Evolutionary conservation across 768 basidiomycete species (phyloP), one percentile per base, ranked within the genome.

Genomic region (Auricularia cornea): DNA sequence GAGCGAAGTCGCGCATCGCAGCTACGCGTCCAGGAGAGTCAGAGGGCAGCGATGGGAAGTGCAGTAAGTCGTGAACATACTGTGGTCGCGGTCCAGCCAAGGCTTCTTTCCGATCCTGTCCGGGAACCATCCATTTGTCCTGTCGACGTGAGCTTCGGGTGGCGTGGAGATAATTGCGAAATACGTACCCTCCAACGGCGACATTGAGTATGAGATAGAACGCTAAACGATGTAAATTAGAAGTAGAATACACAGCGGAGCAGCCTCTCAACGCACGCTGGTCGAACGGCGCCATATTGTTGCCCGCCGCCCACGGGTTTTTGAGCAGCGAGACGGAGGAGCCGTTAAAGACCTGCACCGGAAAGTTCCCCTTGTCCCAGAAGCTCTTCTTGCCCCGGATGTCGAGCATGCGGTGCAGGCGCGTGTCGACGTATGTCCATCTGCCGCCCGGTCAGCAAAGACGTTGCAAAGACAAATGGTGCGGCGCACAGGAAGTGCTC

Each of bases 321-420:
- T 59, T 30, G 28, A 67, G 64, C 44, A 41, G 11, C 12, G 30
- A 26, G 20, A 40, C 69, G 29, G 26, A 31, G 18, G 63, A 40
- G 44, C 48, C 66, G 66, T 78, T 82, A 76, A 62, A 81, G 60
- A 30, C 79, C 70, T 44, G 83, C 74, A 60, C 71, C 62, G 92
- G 92, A 74, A 92, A 95, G 41, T 88, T 74, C 18, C 84, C 90
- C 40, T 85, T 79, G 38, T 84, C 66, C 79, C 90, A 95, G 80
- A 94, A 92, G 3, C 90, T 85, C 67, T 85, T 76, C 73, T 87
- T 52, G 70, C 75, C 74, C 35, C 70, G 64, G 65, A 73, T 67
- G 3, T 71, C 69, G 61, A 78, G 68, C 38, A 72, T 68, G 64
- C 73, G 73, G 48, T 73, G 64, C n/a, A 76, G 71, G 26, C 73